Evolutionary conservation across 2,329 filamentous ascomycete genomes (phyloP).

Genomic region (Bimuria novae-zelandiae): DNA sequence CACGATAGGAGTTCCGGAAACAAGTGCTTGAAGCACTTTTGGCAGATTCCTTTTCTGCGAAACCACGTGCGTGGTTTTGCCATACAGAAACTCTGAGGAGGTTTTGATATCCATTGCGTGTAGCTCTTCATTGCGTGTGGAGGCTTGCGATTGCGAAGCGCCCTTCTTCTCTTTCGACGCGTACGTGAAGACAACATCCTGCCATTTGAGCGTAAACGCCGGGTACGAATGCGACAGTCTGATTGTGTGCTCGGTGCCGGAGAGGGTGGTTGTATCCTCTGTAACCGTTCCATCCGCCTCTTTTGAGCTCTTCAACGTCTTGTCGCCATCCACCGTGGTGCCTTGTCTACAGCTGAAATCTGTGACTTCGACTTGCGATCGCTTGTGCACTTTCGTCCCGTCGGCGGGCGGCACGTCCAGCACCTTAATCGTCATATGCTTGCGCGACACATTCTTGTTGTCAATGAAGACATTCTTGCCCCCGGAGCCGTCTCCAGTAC

Average conservation of each 20-base stretch:
- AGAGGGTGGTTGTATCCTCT: conserved; percentile 31
- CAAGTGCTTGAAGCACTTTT: conserved; percentile 82
- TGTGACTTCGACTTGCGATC: conserved; percentile 73
- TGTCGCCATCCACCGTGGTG: conserved; percentile 74
- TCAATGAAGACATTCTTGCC: conserved; percentile 62
- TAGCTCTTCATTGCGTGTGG: conserved; percentile 62
- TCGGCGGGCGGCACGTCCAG: conserved; percentile 67
- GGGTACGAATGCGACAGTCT: conserved; percentile 72
- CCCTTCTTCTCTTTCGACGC: conserved; percentile 69
- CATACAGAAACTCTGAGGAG: conserved; percentile 70
- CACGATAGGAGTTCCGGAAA: conserved; percentile 80
- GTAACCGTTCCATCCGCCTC: conserved; percentile 41
- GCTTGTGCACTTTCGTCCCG: conserved; percentile 66
- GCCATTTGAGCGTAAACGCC: conserved; percentile 74
- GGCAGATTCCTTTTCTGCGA: conserved; percentile 88
- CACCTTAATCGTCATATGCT: conserved; percentile 81
- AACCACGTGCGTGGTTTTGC: conserved; percentile 82
- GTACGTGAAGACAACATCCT: conserved; percentile 79
- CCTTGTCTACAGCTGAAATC: conserved; percentile 83
- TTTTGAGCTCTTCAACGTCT: conserved; percentile 65
- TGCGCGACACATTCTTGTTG: conserved; percentile 82
- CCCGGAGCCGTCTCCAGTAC: conserved; percentile 49
- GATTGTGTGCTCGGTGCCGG: conserved; percentile 61
- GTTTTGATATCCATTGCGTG: conserved; percentile 91
- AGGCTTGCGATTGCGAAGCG: conserved; percentile 54